Evolutionary conservation across 2,329 filamentous ascomycete genomes (phyloP).

Genomic region (Alternaria novae-zelandiae): DNA sequence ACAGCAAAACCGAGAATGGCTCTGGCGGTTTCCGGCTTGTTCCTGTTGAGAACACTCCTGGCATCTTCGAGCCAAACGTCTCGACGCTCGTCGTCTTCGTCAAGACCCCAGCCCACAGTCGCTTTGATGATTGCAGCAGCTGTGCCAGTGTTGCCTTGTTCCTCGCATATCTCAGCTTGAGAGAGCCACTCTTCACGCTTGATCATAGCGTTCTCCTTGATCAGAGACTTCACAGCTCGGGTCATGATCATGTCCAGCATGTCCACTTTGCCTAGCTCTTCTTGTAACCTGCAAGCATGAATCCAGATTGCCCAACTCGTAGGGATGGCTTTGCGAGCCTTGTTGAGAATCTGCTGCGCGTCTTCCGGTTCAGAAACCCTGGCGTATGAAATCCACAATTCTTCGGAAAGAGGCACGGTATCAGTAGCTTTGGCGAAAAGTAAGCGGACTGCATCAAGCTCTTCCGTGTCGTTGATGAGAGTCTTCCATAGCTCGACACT

Average conservation of each 20-base stretch:
- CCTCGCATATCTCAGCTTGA: constrained; percentile 93
- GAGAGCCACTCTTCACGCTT: constrained; percentile 97
- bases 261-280: constrained; percentile 81
- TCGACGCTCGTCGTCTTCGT: constrained; percentile 95
- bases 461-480: constrained; percentile 92
- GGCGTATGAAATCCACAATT: constrained; percentile 93
- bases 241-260: constrained; percentile 90
- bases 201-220: constrained; percentile 92
- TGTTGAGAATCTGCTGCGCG: constrained; percentile 93
- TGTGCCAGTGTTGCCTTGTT: constrained; percentile 84
- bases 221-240: constrained; percentile 85
- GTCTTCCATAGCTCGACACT: constrained; percentile 99
- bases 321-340: constrained; percentile 89
- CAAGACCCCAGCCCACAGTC: constrained; percentile 89
- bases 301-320: constrained; percentile 97
- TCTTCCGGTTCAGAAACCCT: constrained; percentile 88
- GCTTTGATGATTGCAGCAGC: constrained; percentile 90
- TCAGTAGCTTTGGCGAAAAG: constrained; percentile 94
- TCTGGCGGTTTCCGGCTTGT: constrained; percentile 85
- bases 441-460: constrained; percentile 83
- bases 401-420: constrained; percentile 90
- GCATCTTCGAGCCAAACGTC: constrained; percentile 97
- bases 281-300: constrained; percentile 85
- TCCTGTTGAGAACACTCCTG: constrained; percentile 77
- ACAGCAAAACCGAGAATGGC: constrained; percentile 93